Evolutionary conservation across 78 protist genomes (phyloP), one percentile per base, ranked within the genome.

Genomic region (Carpediemonas membranifera): DNA sequence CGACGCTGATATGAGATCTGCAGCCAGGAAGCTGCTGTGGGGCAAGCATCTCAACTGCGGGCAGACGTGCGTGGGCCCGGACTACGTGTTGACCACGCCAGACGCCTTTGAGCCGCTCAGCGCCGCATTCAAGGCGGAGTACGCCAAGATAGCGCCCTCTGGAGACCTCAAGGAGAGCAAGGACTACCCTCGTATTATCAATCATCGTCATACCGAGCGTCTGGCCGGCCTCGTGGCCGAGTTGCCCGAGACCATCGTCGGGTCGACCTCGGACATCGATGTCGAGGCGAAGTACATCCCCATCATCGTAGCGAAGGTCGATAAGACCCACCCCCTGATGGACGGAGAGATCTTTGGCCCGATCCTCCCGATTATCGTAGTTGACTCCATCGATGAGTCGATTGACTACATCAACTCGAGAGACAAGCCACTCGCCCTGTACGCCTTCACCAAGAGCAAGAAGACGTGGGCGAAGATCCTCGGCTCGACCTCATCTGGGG

Each of bases 321-420:
- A n/a, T n/a, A n/a, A n/a, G n/a, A n/a, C n/a, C n/a, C n/a, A n/a
- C n/a, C 82, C 71, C 14, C 25, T 21, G 80, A 74, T 27, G 87
- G 59, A 21, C 7, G 63, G 62, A 2, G 81, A 77, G 70, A 79
- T 88, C 25, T 88, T 90, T 59, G 95, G 92, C 3, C 95, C 96
- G 35, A 53, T 92, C 7, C 68, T 90, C 7, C 87, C 89, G 30
- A 36, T 87, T 0, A 25, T 85, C n/a, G 27, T 7, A 3, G 21
- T 16, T 18, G 67, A 57, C 44, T 21, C 25, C 28, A 13, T 73
- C 28, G 11, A 44, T 5, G 28, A 54, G 25, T 33, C 30, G 54
- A 55, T 68, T 54, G n/a, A 57, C 25, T 53, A 18, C 63, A 33
- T 55, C 66, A 57, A 71, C 54, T 39, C 15, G 64, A 24, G 68